Percentiles rank a stretch among this genome's conserved stretches.
Evolutionary conservation across 139 green algal genomes (phyloP).

Genomic region (Coccomyxa sp.): DNA sequence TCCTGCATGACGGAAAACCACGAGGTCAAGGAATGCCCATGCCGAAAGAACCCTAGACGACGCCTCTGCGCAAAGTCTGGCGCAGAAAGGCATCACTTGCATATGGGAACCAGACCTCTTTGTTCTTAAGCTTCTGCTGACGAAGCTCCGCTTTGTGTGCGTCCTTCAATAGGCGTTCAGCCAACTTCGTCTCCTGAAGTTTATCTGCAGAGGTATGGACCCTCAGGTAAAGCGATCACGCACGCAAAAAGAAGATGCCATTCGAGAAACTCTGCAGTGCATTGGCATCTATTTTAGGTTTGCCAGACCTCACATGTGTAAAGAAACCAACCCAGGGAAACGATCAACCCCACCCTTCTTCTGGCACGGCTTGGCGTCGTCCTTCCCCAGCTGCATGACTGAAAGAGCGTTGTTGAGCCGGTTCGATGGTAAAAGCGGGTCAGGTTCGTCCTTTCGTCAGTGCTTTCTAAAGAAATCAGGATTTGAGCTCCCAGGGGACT

Average conservation of each 20-base stretch:
- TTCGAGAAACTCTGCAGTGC: not conserved
- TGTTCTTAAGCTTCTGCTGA: slow-evolving; percentile 4
- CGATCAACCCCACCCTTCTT: not conserved
- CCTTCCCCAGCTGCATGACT: too few species aligned
- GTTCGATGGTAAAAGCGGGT: too few species aligned
- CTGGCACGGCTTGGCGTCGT: not conserved
- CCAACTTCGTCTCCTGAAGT: slow-evolving; percentile 32
- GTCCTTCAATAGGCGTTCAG: slow-evolving; percentile 37
- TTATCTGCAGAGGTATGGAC: slow-evolving; percentile 31
- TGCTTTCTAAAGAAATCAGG: too few species aligned
- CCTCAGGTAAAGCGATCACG: not conserved
- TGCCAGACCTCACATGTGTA: not conserved
- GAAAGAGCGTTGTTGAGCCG: too few species aligned
- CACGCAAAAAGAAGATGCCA: too few species aligned
- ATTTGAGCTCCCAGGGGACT: too few species aligned
- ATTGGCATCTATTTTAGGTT: not conserved
- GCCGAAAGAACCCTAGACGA: not conserved
- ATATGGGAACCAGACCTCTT: slow-evolving; percentile 1
- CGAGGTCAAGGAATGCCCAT: not conserved
- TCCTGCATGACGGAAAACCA: not conserved
- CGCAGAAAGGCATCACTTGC: not conserved
- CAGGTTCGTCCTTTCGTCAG: too few species aligned
- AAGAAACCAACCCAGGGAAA: not conserved
- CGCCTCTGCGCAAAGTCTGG: not conserved
- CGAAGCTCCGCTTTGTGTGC: slow-evolving; percentile 19